A percentile compares a stretch with the other conserved stretches of the same genome.
Conservation (phyloP, 768 basidiomycete genomes). For the Leucocoprinus birnbaumii region DNA sequence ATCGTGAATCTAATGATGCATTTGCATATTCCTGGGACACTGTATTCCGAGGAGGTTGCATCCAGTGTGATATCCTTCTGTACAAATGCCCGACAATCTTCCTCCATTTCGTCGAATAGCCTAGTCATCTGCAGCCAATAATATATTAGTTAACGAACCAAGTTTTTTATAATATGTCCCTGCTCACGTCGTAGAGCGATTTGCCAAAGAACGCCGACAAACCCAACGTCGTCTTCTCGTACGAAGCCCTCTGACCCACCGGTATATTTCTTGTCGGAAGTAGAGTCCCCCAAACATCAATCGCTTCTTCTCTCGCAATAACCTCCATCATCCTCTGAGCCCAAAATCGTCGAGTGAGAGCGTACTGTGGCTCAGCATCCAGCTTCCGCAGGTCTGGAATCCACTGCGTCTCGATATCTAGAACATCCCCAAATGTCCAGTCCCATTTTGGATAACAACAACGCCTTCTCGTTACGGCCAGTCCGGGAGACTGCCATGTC, state of each 20-base stretch:
- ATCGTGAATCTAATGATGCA: slow-evolving; percentile 51
- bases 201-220: slow-evolving; percentile 12
- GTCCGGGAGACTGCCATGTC: slow-evolving; percentile 32
- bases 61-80: slow-evolving; percentile 24
- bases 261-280: neutral
- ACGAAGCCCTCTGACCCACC: neutral
- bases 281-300: slow-evolving; percentile 8
- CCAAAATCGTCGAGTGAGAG: slow-evolving; percentile 27
- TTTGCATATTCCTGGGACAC: slow-evolving; percentile 31
- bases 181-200: slow-evolving; percentile 12
- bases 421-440: slow-evolving; percentile 55
- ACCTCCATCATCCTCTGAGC: slow-evolving; percentile 1
- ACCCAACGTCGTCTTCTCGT: slow-evolving; percentile 10
- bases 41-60: slow-evolving; percentile 26
- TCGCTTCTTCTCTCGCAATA: slow-evolving; percentile 11
- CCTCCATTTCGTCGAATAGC: slow-evolving; percentile 36
- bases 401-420: slow-evolving; percentile 26
- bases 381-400: neutral
- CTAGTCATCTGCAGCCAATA: slow-evolving; percentile 30
- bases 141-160: neutral
- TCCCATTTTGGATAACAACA: slow-evolving; percentile 34
- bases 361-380: neutral
- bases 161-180: neutral
- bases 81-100: slow-evolving; percentile 38
- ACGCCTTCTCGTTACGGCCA: slow-evolving; percentile 37